Percentiles rank a stretch among this genome's conserved stretches.
These are phyloP conservation scores for Penicillium herquei DNA, from an alignment of 495 filamentous ascomycete species.

Conservation along the genomic window DNA sequence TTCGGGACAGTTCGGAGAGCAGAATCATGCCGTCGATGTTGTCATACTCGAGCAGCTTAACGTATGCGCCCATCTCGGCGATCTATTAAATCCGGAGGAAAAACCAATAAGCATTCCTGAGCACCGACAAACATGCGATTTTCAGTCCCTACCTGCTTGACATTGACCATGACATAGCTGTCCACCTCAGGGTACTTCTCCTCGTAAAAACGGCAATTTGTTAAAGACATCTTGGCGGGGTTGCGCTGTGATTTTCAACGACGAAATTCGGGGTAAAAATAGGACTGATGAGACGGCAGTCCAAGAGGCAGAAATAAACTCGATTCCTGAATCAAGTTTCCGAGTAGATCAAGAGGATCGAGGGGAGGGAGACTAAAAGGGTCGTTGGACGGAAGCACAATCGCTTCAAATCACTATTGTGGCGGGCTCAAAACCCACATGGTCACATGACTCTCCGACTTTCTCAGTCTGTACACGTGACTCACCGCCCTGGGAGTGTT, in stretches of 20 bases:
- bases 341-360: conserved; percentile 9
- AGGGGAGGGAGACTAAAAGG: conserved; percentile 6
- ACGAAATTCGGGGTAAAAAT: conserved; percentile 15
- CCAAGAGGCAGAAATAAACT: conserved; percentile 10
- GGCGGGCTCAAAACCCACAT: conserved; percentile 50
- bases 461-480: conserved; percentile 24
- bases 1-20: conserved; percentile 89
- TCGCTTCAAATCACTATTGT: conserved; percentile 42
- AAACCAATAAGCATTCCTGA: not conserved
- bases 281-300: conserved; percentile 21
- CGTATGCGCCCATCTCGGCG: conserved; percentile 99
- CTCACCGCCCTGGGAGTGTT: conserved; percentile 28
- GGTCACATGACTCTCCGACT: not conserved
- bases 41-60: conserved; percentile 98
- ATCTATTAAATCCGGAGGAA: conserved; percentile 56
- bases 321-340: conserved; percentile 6
- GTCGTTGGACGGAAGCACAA: conserved; percentile 31
- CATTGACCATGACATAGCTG: conserved; percentile 99
- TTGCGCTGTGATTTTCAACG: conserved; percentile 38
- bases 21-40: conserved; percentile 99
- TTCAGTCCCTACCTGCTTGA: conserved; percentile 71
- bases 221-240: conserved; percentile 83
- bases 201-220: conserved; percentile 98
- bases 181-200: conserved; percentile 98
- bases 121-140: not conserved